Evolutionary conservation across 2,329 filamentous ascomycete genomes (phyloP), one percentile per base, ranked within the genome.

Genomic region (Penicillium hordei): DNA sequence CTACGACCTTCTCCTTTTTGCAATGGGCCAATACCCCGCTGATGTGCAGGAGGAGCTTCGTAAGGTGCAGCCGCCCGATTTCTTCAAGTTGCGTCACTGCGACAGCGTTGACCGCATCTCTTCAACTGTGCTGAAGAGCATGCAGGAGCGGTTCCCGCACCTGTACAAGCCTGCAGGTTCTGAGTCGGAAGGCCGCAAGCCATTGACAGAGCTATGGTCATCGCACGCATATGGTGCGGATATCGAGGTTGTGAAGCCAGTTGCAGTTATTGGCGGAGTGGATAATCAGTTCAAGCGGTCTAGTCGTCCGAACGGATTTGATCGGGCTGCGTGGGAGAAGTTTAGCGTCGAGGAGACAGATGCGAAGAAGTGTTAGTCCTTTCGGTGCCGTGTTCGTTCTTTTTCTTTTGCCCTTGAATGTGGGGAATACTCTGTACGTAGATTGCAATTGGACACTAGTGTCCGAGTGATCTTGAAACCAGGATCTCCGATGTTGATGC

Each of bases 81-180:
- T 88, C 65, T 81, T 86, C 29, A 73, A 76, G 6, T 68, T 89
- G 51, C 74, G 83, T 4, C 85, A 88, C 64, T 79, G 81, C 48
- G 82, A 88, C 66, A 87, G 84, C 60, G 86, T 89, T 1, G 86
- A 89, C 56, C 83, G 86, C 45, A 86, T 88, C 38, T 86, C 85
- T 0, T 83, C 82, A 45, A 80, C 82, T 1, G 85, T 84, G 8
- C 69, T 89, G 61, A 79, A 78, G 56, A 79, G 78, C 29, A 81
- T 87, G 82, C 77, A 80, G 54, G 68, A 72, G 39, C 76, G 77
- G 8, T 82, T 81, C 65, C 83, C 83, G 0, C 79, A 83, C 27
- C 70, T 87, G n/a, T 85, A 86, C 59, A 74, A 76, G 29, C 25
- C 60, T 4, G 56, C 63, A 12, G 63, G 62, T 3, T 42, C 31